These are phyloP conservation scores for Irpex lacteus DNA, from an alignment of 1,284 basidiomycete species.

Conservation along the genomic window DNA sequence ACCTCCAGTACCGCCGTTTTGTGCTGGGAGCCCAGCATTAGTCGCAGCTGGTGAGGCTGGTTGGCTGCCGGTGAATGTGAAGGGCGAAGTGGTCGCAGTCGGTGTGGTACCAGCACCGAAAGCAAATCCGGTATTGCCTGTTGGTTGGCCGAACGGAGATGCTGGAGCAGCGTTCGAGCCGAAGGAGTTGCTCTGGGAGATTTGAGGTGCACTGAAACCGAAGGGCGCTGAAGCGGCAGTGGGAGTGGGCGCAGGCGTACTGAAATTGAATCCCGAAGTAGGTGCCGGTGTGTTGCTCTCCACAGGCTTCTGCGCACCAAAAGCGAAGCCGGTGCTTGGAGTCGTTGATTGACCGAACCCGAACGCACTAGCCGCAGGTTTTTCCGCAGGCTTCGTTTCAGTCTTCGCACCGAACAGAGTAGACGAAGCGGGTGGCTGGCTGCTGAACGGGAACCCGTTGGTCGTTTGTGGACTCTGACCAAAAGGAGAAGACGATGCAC, in stretches of 20 bases:
- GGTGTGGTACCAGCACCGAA: slow-evolving; percentile 15
- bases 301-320: slow-evolving; percentile 19
- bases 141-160: slow-evolving; percentile 26
- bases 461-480: slow-evolving; percentile 21
- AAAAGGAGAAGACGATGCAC: slow-evolving; percentile 19
- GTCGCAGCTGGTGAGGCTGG: slow-evolving; percentile 34
- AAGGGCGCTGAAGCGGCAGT: slow-evolving; percentile 19
- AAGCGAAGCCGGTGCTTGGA: slow-evolving; percentile 7
- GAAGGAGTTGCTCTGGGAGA: slow-evolving; percentile 22
- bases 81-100: slow-evolving; percentile 27
- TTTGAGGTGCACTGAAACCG: slow-evolving; percentile 20
- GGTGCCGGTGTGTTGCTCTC: slow-evolving; percentile 20
- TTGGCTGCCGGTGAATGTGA: slow-evolving; percentile 29
- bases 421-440: slow-evolving; percentile 9
- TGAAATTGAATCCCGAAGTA: slow-evolving; percentile 21
- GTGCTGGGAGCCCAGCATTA: slow-evolving; percentile 26
- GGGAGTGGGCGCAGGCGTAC: slow-evolving; percentile 18
- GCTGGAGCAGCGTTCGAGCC: slow-evolving; percentile 29
- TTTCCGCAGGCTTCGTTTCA: slow-evolving; percentile 10
- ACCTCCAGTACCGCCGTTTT: slow-evolving; percentile 20
- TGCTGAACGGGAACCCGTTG: slow-evolving; percentile 21
- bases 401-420: slow-evolving; percentile 12
- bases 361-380: slow-evolving; percentile 1
- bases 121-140: slow-evolving; percentile 20
- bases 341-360: slow-evolving; percentile 18